phyloP scores from a whole-genome alignment of 495 filamentous ascomycete genomes.

The Penicillium arizonense region DNA sequence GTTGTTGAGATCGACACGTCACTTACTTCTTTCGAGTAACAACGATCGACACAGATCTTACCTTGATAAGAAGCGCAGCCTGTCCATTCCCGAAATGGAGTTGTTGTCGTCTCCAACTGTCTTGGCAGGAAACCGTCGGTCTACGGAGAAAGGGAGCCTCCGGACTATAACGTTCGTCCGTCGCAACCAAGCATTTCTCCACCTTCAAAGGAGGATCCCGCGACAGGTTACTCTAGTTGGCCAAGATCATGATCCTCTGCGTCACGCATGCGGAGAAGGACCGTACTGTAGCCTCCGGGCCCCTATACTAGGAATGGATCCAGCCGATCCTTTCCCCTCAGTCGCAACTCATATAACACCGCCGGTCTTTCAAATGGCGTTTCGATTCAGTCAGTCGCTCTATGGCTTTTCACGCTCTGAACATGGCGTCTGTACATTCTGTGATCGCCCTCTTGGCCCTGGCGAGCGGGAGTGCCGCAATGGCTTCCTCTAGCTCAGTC shows the following conservation, averaged over 20 bases:
- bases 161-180: too few species aligned
- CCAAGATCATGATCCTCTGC: not conserved
- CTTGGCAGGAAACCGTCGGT: too few species aligned
- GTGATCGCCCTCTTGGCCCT: slow-evolving; percentile 1
- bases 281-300: not conserved
- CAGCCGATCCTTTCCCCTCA: not conserved
- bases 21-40: too few species aligned
- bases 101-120: too few species aligned
- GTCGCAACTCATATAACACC: not conserved
- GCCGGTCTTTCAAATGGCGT: not conserved
- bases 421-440: not conserved
- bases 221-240: too few species aligned
- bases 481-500: slow-evolving; percentile 6
- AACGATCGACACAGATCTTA: too few species aligned
- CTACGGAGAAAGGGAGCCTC: too few species aligned
- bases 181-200: too few species aligned
- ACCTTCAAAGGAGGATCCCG: too few species aligned
- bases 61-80: too few species aligned
- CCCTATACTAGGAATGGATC: not conserved
- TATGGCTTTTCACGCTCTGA: not conserved
- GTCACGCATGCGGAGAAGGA: not conserved
- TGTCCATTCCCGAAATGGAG: too few species aligned
- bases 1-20: too few species aligned
- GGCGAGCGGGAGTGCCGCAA: not conserved
- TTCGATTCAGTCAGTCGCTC: not conserved